Evolutionary conservation across 257 asterid species (phyloP).

Genomic region (Echium plantagineum): DNA sequence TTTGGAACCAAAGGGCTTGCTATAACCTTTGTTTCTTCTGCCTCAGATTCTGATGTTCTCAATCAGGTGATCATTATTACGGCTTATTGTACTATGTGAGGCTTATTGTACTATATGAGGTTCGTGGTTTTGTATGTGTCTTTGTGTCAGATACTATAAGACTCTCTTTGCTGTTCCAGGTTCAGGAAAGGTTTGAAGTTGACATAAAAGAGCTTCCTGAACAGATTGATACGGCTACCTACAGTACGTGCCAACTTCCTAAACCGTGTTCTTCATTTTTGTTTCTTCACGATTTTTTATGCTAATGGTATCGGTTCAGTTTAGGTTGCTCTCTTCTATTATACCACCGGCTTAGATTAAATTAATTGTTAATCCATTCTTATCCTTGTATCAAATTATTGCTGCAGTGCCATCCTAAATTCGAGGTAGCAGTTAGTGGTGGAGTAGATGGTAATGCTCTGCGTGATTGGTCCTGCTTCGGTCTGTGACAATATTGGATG

Average conservation of each 20-base stretch:
- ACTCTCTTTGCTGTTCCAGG: slow-evolving; percentile 28
- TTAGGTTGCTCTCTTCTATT: too few species aligned
- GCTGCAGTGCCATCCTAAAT: neutral
- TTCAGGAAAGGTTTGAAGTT: slow-evolving; percentile 80
- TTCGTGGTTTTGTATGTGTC: neutral
- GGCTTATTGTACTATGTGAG: neutral
- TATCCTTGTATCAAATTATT: too few species aligned
- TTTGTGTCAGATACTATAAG: neutral
- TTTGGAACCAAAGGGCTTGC: slow-evolving; percentile 96
- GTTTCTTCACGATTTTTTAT: too few species aligned
- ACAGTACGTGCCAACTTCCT: slow-evolving; percentile 37
- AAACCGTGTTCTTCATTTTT: too few species aligned
- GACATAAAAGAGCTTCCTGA: slow-evolving; percentile 79
- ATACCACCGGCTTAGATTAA: too few species aligned
- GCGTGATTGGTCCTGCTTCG: neutral
- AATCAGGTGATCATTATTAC: slow-evolving; percentile 41
- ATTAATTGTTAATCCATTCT: too few species aligned
- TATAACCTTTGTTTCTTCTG: slow-evolving; percentile 81
- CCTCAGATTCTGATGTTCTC: slow-evolving; percentile 89
- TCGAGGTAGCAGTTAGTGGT: neutral
- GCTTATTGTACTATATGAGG: neutral
- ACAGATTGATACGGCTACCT: slow-evolving; percentile 78
- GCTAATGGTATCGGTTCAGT: too few species aligned
- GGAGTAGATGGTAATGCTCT: too few species aligned
- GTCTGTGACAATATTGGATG: neutral